A percentile compares a stretch with the other conserved stretches of the same genome.
Evolutionary conservation across 495 filamentous ascomycete genomes (phyloP).

Genomic region (Pseudoneurospora amorphoporcata): DNA sequence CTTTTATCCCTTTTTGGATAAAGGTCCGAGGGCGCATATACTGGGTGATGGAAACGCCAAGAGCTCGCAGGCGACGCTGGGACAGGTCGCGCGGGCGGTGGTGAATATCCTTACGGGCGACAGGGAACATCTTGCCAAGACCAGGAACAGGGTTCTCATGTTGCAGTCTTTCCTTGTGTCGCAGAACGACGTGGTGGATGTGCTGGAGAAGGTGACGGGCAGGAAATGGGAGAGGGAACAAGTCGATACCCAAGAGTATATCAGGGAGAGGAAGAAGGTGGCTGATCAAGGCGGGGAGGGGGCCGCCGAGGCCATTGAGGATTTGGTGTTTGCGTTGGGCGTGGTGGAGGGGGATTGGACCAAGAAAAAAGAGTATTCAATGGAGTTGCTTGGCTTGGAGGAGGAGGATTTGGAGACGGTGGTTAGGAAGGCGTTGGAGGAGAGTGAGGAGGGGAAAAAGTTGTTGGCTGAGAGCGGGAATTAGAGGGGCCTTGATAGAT

Average conservation of each 20-base stretch:
- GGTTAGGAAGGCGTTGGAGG: slow-evolving; percentile 8
- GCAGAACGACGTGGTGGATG: slow-evolving; percentile 33
- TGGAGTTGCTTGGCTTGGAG: slow-evolving; percentile 19
- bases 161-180: slow-evolving; percentile 34
- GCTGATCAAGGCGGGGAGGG: slow-evolving; percentile 9
- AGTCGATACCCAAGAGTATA: slow-evolving; percentile 8
- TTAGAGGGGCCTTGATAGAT: background rate
- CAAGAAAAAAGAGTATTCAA: slow-evolving; percentile 13
- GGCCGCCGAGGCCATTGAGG: slow-evolving; percentile 10
- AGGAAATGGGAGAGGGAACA: slow-evolving; percentile 10
- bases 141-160: slow-evolving; percentile 33
- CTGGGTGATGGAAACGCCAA: slow-evolving; percentile 32
- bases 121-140: slow-evolving; percentile 13
- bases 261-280: slow-evolving; percentile 8
- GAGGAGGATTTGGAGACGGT: slow-evolving; percentile 19
- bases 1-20: slow-evolving; percentile 28
- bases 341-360: slow-evolving; percentile 20
- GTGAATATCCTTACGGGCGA: slow-evolving; percentile 27
- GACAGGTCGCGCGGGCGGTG: slow-evolving; percentile 26
- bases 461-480: background rate
- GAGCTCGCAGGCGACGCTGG: slow-evolving; percentile 31
- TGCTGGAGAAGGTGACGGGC: slow-evolving; percentile 31
- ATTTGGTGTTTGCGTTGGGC: slow-evolving; percentile 21
- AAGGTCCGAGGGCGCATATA: slow-evolving; percentile 15
- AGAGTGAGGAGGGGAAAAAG: background rate